Conservation (phyloP, 306 rosid genomes). For the Begonia peltatifolia region DNA sequence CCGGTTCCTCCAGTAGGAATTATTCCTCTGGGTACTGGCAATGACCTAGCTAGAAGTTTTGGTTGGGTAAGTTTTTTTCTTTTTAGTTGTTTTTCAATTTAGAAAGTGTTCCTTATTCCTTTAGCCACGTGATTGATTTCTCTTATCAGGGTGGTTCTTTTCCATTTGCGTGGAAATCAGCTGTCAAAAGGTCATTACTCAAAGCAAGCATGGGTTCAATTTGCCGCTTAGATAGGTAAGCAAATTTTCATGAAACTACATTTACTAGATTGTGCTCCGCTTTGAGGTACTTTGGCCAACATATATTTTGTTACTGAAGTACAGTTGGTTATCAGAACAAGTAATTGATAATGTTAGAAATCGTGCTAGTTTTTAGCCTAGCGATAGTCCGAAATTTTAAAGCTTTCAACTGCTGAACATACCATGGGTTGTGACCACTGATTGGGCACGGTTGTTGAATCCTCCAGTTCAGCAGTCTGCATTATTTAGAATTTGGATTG, state of each 20-base stretch:
- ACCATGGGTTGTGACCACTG: no score
- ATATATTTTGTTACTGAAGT: no score
- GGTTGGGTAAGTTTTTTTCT: conserved; percentile 57
- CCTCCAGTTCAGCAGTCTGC: no score
- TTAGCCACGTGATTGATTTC: conserved; percentile 19
- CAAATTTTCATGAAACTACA: background rate
- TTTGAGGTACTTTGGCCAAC: no score
- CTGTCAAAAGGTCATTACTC: conserved; percentile 54
- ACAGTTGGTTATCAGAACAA: no score
- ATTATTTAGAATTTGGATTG: no score
- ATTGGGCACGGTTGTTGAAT: no score
- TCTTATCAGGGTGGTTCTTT: conserved; percentile 84
- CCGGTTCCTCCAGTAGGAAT: conserved; percentile 89
- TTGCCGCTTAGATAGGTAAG: conserved; percentile 63
- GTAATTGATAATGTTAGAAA: no score
- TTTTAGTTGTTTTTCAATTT: conserved; percentile 6
- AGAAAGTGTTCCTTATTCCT: conserved; percentile 9
- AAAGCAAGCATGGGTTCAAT: conserved; percentile 47
- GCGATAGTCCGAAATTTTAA: no score
- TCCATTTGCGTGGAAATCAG: conserved; percentile 88
- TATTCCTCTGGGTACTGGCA: conserved; percentile 94
- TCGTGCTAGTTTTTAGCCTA: no score
- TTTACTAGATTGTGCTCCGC: background rate
- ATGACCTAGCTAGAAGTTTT: conserved; percentile 91
- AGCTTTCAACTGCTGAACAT: no score